Evolutionary conservation across 75 land plant genomes (phyloP), one percentile per base, ranked within the genome.

Genomic region (Cryptomeria japonica): DNA sequence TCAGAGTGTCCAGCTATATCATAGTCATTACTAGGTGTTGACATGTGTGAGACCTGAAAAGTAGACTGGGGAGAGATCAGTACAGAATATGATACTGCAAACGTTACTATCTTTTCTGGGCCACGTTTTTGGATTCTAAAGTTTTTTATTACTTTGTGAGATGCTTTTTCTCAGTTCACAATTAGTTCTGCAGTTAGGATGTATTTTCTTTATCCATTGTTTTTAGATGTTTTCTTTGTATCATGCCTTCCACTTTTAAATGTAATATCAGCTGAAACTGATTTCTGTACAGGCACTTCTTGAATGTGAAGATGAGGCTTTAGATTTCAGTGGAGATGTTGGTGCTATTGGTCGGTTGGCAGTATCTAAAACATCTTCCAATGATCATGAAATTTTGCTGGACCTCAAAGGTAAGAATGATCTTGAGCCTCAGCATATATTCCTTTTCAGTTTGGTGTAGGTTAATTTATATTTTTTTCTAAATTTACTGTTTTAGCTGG

Each of bases 271-370:
- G 16, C 49, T 44, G 84, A 82, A 82, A 8, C 84, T 82, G 80
- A 39, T 44, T 34, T 44, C 11, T 61, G 5, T 93, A 86, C 92
- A 98, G 99, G 97, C 93, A 56, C 96, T 98, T 89, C 89, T 98
- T 87, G 99, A 98, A 86, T 98, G 99, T 95, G 99, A 97, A 89
- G 99, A 96, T 51, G 99, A 95, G 39, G 96, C 97, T 31, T 88
- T 98, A 75, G 99, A 98, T 85, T 83, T 98, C 86, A 97, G 99
- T 90, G 99, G 99, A n/a, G 99, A 98, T 89, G 91, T 98, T 87
- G 99, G 99, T 80, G 95, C 99, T 49, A 98, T 98, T 56, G 99
- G 99, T n/a, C 92, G 99, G 22, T 84, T 98, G 61, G 88, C 93
- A 42, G 89, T 98, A 90, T 92, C 94, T 46, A 88, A 87, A 88